Conservation (phyloP, 2,329 filamentous ascomycete species). For the Diaporthe aspalathi region DNA sequence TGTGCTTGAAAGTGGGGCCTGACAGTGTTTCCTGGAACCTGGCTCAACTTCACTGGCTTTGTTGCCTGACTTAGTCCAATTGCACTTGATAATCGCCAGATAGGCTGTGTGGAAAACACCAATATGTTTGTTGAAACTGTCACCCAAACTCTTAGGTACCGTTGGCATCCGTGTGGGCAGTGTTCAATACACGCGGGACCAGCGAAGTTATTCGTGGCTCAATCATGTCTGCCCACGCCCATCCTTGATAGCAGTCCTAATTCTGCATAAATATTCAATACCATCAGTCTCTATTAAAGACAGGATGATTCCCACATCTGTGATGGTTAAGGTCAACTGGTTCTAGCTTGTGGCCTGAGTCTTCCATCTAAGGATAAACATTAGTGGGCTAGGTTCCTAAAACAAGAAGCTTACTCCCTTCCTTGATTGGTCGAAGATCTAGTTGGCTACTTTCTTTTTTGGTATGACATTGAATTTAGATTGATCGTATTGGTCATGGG, state of each 20-base stretch:
- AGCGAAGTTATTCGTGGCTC: not conserved
- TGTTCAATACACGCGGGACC: no score
- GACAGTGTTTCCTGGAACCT: not conserved
- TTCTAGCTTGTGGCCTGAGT: not conserved
- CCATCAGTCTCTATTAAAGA: no score
- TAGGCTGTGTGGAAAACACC: not conserved
- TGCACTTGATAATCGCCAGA: not conserved
- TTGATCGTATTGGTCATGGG: no score
- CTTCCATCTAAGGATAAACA: not conserved
- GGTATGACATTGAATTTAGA: not conserved
- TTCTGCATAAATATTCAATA: no score
- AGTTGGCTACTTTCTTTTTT: no score
- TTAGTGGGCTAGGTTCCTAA: not conserved
- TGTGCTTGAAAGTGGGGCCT: no score
- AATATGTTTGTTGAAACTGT: not conserved
- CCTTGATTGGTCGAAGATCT: no score
- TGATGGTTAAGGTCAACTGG: not conserved
- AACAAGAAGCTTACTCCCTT: no score
- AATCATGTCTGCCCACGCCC: not conserved
- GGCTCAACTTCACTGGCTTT: no score
- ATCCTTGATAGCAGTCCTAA: not conserved
- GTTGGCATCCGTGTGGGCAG: not conserved
- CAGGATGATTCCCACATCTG: not conserved
- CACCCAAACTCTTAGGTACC: not conserved
- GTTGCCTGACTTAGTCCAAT: not conserved